Conservation (phyloP, 495 filamentous ascomycete species). For the Aspergillus cavernicola region DNA sequence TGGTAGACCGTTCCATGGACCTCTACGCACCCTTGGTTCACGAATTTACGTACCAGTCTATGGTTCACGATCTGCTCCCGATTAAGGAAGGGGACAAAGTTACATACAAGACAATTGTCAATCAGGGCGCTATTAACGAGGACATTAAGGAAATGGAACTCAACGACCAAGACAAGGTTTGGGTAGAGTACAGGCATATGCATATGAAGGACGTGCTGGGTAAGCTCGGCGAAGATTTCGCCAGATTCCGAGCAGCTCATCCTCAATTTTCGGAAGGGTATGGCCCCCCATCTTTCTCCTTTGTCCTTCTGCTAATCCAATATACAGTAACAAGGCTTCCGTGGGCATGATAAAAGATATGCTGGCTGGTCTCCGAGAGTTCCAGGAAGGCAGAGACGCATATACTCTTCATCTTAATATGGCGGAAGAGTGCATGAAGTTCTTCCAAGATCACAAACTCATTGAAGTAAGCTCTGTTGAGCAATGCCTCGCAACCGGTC, state of each 20-base stretch:
- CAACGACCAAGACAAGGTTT: slow-evolving; percentile 82
- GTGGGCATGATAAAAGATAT: slow-evolving; percentile 95
- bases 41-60: slow-evolving; percentile 97
- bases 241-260: slow-evolving; percentile 84
- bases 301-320: slow-evolving; percentile 1
- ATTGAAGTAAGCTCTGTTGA: slow-evolving; percentile 83
- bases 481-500: slow-evolving; percentile 81
- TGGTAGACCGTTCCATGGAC: slow-evolving; percentile 92
- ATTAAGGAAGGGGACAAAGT: slow-evolving; percentile 86
- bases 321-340: slow-evolving; percentile 57
- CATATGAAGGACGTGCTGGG: slow-evolving; percentile 99
- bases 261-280: slow-evolving; percentile 84
- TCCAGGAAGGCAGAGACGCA: slow-evolving; percentile 88
- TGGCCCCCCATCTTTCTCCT: slow-evolving; percentile 13
- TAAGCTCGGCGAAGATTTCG: slow-evolving; percentile 87
- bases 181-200: slow-evolving; percentile 86
- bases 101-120: slow-evolving; percentile 73
- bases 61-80: slow-evolving; percentile 88
- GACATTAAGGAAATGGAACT: slow-evolving; percentile 89
- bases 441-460: slow-evolving; percentile 79
- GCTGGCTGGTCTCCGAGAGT: slow-evolving; percentile 91
- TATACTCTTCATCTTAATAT: slow-evolving; percentile 94
- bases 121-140: slow-evolving; percentile 61
- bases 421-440: slow-evolving; percentile 97
- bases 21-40: slow-evolving; percentile 80